A percentile compares a stretch with the other conserved stretches of the same genome.
Evolutionary conservation across 78 protist species (phyloP).

Genomic region (Pelomyxa schiedti): DNA sequence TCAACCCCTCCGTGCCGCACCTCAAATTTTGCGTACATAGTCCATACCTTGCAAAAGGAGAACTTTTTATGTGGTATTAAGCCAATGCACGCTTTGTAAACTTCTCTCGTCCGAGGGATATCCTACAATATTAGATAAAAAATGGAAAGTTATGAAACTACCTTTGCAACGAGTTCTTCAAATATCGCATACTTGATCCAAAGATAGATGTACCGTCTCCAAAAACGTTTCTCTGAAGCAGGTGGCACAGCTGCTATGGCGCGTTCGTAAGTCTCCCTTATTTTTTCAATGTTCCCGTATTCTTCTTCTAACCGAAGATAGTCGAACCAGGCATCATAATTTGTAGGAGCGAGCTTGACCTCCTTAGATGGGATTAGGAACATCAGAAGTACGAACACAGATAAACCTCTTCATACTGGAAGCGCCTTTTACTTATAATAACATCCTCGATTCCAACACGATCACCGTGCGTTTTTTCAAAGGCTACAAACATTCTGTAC

Average conservation of each 20-base stretch:
- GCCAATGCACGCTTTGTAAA: conserved; percentile 49
- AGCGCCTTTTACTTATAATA: conserved; percentile 57
- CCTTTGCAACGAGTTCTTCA: conserved; percentile 80
- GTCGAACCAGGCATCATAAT: conserved; percentile 97
- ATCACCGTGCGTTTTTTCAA: conserved; percentile 84
- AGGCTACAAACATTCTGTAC: conserved; percentile 46
- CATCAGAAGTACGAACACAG: neutral
- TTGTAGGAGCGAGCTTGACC: conserved; percentile 35
- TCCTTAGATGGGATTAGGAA: neutral
- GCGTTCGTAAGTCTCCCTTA: conserved; percentile 89
- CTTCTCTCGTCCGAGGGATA: conserved; percentile 64
- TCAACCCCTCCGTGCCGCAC: conserved; percentile 67
- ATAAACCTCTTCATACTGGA: conserved; percentile 76
- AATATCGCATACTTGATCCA: conserved; percentile 93
- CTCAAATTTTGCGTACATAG: conserved; percentile 76
- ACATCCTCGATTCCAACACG: conserved; percentile 80
- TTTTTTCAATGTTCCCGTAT: conserved; percentile 35
- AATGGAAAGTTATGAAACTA: neutral
- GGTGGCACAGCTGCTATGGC: conserved; percentile 92
- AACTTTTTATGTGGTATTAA: conserved; percentile 86
- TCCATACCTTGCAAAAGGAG: conserved; percentile 91
- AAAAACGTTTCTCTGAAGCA: conserved; percentile 66
- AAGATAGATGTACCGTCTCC: conserved; percentile 91
- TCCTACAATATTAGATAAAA: too few species aligned
- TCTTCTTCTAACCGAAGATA: conserved; percentile 84